Base-by-base conservation (phyloP, 768 basidiomycete species). In the Boletellus ananas region DNA sequence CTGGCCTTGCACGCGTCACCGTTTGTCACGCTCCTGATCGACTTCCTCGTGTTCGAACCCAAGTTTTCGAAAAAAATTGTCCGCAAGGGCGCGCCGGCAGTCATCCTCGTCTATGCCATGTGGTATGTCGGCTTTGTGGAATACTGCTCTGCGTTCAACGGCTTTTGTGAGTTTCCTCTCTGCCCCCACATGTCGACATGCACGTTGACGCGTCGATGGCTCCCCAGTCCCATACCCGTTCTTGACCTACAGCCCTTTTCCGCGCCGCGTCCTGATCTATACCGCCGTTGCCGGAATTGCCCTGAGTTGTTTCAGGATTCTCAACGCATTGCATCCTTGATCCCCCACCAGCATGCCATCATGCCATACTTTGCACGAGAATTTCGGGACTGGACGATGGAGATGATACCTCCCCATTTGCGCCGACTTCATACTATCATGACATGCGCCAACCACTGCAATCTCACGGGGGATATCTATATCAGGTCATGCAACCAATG, bases 191-290 rank as follows among this genome's bases (percentile, higher is more conserved):
- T 37, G 23, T 27, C 23, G 59, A 45, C 29, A 42, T 50, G 29
- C 29, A 53, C 25, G 18, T 7, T 43, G 31, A 34, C 43, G 44
- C 25, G 18, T 7, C 40, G 31, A 34, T 42, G 44, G 5, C 16
- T 3, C n/a, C 14, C 13, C 49, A 87, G 87, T 90, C 70, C 87
- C 90, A 23, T 92, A 93, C 67, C 90, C 90, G 0, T 92, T 93
- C 71, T 72, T 93, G 50, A 87, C 82, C 0, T 57, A 83, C 16
- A 83, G 76, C 60, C 69, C 79, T 0, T 69, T 83, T 17, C 55
- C 60, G 8, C 67, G 73, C 27, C 77, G 89, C 13, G 54, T 83
- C 12, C 67, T 63, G 7, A 87, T 91, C 34, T 93, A 92, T 67
- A 59, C 62, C 31, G 74, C 67, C 6, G 74, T 79, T 1, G 74